Evolutionary conservation across 257 asterid genomes (phyloP).

Genomic region (Gardenia jasminoides): DNA sequence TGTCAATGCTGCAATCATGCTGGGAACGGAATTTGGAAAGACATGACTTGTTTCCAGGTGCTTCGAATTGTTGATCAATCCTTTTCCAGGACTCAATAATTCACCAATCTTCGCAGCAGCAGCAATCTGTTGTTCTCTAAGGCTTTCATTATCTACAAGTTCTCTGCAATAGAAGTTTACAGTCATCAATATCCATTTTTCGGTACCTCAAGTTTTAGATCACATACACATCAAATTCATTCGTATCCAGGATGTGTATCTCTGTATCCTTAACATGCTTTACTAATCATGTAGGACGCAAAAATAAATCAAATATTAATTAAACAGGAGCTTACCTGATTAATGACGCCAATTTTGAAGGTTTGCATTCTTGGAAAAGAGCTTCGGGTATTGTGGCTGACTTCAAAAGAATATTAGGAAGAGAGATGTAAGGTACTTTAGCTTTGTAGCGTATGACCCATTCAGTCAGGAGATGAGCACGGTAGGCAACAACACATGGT

Average conservation of each 20-base stretch:
- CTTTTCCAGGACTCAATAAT: slow-evolving; percentile 45
- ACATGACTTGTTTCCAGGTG: slow-evolving; percentile 9
- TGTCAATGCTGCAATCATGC: slow-evolving; percentile 74
- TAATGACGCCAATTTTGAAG: slow-evolving; percentile 54
- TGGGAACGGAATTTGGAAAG: slow-evolving; percentile 40
- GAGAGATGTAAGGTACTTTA: slow-evolving; percentile 75
- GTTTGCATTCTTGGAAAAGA: slow-evolving; percentile 75
- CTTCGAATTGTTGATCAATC: slow-evolving; percentile 17
- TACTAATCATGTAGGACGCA: neutral
- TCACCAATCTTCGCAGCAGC: slow-evolving; percentile 58
- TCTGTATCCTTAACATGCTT: neutral
- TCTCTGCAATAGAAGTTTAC: slow-evolving; percentile 43
- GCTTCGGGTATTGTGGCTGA: slow-evolving; percentile 83
- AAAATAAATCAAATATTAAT: neutral
- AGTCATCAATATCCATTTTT: neutral
- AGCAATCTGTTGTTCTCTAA: slow-evolving; percentile 54
- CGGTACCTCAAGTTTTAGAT: neutral
- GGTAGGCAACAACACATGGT: slow-evolving; percentile 87
- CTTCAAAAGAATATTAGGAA: slow-evolving; percentile 77
- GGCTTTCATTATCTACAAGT: slow-evolving; percentile 47
- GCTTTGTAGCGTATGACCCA: slow-evolving; percentile 78
- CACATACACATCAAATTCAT: neutral
- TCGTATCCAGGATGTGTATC: neutral
- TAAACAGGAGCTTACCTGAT: slow-evolving; percentile 48
- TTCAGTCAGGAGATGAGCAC: slow-evolving; percentile 88